Percentiles rank a stretch among this genome's conserved stretches.
phyloP scores from a whole-genome alignment of 2,329 filamentous ascomycete species.

The Colletotrichum euphorbiae region DNA sequence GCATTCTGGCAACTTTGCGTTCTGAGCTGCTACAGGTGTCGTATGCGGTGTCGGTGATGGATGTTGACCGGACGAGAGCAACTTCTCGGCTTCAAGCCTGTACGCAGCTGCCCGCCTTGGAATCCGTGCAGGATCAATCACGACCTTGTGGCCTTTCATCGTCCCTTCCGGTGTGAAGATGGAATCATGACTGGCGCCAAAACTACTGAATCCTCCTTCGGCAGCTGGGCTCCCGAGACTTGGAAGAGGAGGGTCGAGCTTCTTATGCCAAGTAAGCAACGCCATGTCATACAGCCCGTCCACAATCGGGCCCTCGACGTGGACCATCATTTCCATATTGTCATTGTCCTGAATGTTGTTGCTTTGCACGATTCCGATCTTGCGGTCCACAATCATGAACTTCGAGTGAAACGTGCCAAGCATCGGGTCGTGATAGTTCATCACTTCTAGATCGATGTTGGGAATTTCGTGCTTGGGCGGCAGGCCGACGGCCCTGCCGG shows the following conservation, averaged over 20 bases:
- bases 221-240: constrained; percentile 63
- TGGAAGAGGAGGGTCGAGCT: constrained; percentile 69
- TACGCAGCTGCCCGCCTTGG: neutral
- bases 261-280: constrained; percentile 77
- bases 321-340: constrained; percentile 84
- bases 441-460: constrained; percentile 76
- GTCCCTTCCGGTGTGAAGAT: neutral
- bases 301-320: constrained; percentile 81
- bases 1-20: too few relatives aligned
- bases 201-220: neutral
- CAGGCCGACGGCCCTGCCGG: constrained; percentile 67
- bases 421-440: constrained; percentile 77
- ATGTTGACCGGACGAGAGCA: neutral
- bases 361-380: constrained; percentile 77
- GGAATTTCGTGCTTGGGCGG: constrained; percentile 75
- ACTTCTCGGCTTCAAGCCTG: neutral
- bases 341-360: constrained; percentile 85
- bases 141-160: neutral
- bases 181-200: constrained; percentile 37
- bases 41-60: too few relatives aligned
- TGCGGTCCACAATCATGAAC: constrained; percentile 81
- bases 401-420: constrained; percentile 84
- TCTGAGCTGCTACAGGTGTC: too few relatives aligned
- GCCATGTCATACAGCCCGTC: constrained; percentile 81
- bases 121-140: neutral